Evolutionary conservation across 2,329 filamentous ascomycete genomes (phyloP), one percentile per base, ranked within the genome.

Genomic region (Diplodia mutila): DNA sequence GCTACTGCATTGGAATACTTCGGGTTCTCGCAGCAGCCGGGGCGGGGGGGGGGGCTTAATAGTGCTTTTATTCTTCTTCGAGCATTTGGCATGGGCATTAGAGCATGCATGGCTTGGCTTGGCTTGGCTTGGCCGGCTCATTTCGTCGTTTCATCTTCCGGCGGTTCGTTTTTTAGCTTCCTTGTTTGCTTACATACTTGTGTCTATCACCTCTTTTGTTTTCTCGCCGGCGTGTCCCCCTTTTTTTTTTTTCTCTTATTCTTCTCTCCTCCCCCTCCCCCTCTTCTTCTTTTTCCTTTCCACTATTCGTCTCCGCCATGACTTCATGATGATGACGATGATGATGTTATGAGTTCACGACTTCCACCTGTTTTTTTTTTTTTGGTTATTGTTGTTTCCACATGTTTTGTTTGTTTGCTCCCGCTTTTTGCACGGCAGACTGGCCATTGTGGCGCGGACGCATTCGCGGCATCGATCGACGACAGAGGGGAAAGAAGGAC

Each of bases 331-430:
- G 34, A 25, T 11, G 39, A n/a, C n/a, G n/a, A 53, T 32, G 23
- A 55, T 34, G 52, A 51, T 14, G 27, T 55, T 55, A 55, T 55
- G 52, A 55, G 29, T 55, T n/a, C 23, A 55, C 18, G 52, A 55
- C 29, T 34, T 27, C 5, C 21, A 21, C 32, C 14, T 34, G 11
- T 14, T 32, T 32, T 3, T 25, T n/a, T 32, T 34, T 34, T 54
- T 55, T n/a, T 23, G 23, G 12, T 53, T 29, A n/a, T 32, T 34
- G n/a, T 18, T 29, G 34, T 4, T 18, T 32, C 6, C 52, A 27
- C n/a, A 6, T 6, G 49, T 52, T 27, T 9, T 55, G 29, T 55
- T 32, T 32, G 32, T 27, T 53, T 53, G 29, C 29, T 23, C 18
- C n/a, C n/a, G n/a, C n/a, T 11, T 14, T 21, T 23, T 37, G 52